Percentiles rank a stretch among this genome's conserved stretches.
Conservation (phyloP, 1,139 yeast genomes). For the Candida gigantensis region DNA sequence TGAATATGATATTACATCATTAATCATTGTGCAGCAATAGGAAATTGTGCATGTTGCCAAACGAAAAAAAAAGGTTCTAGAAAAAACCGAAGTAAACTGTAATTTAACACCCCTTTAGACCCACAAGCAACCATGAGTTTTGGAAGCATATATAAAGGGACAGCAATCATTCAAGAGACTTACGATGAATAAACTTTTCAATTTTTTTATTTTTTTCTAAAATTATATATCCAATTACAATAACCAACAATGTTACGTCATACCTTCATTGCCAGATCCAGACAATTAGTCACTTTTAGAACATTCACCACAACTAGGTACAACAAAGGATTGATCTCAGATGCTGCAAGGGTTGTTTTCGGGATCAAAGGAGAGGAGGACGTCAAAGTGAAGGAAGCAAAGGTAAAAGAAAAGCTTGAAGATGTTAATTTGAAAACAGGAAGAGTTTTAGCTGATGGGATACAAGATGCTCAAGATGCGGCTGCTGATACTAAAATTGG, state of each 20-base stretch:
- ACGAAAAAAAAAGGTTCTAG: no score
- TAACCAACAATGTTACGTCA: background rate
- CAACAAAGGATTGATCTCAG: background rate
- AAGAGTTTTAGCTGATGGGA: constrained; percentile 6
- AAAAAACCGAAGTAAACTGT: no score
- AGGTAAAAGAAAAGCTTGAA: constrained; percentile 7
- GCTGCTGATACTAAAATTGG: constrained; percentile 2
- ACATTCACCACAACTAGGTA: constrained; percentile 1
- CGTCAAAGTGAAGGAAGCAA: constrained; percentile 4
- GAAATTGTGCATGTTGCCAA: no score
- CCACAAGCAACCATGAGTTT: no score
- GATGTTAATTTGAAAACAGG: constrained; percentile 5
- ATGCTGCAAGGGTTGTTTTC: constrained; percentile 6
- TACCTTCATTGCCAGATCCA: background rate
- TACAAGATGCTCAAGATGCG: constrained; percentile 9
- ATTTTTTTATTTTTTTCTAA: no score
- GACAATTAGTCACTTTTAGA: background rate
- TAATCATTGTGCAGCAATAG: no score
- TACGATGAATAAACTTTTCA: no score
- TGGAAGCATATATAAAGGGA: no score
- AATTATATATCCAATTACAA: no score
- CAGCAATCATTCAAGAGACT: no score
- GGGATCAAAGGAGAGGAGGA: constrained; percentile 12
- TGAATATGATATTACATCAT: no score
- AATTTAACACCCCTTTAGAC: no score